phyloP scores from a whole-genome alignment of 176 grass and related monocot genomes.

The Avena insularis region DNA sequence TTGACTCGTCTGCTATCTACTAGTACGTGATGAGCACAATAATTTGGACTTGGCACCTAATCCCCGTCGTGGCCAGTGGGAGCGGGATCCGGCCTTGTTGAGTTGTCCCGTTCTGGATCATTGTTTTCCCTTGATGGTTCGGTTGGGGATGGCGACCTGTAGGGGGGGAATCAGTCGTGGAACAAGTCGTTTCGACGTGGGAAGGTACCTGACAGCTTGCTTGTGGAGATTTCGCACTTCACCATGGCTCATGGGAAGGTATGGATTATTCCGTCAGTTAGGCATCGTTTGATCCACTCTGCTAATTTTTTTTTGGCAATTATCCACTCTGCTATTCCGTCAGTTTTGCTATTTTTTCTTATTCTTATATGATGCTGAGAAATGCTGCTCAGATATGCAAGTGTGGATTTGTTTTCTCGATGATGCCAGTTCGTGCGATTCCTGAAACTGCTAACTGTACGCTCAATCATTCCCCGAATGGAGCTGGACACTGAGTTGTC shows the following conservation, averaged over 20 bases:
- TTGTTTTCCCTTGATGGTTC: slow-evolving; percentile 17
- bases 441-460: neutral
- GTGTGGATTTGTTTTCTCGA: neutral
- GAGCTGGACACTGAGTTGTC: neutral
- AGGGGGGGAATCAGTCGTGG: slow-evolving; percentile 2
- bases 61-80: slow-evolving; percentile 38
- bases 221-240: neutral
- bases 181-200: slow-evolving; percentile 23
- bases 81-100: neutral
- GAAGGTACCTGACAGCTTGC: neutral
- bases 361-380: neutral
- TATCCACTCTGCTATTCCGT: neutral
- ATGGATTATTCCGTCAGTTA: slow-evolving; percentile 24
- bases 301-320: neutral
- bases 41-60: slow-evolving; percentile 46
- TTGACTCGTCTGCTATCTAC: slow-evolving; percentile 33
- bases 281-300: neutral
- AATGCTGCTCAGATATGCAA: neutral
- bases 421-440: neutral
- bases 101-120: neutral
- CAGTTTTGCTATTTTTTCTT: neutral
- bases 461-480: neutral
- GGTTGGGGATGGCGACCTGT: slow-evolving; percentile 27
- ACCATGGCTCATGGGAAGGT: slow-evolving; percentile 18
- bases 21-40: neutral